phyloP scores from a whole-genome alignment of 2,329 filamentous ascomycete species.

The Hymenotorrendiella dingleyae region DNA sequence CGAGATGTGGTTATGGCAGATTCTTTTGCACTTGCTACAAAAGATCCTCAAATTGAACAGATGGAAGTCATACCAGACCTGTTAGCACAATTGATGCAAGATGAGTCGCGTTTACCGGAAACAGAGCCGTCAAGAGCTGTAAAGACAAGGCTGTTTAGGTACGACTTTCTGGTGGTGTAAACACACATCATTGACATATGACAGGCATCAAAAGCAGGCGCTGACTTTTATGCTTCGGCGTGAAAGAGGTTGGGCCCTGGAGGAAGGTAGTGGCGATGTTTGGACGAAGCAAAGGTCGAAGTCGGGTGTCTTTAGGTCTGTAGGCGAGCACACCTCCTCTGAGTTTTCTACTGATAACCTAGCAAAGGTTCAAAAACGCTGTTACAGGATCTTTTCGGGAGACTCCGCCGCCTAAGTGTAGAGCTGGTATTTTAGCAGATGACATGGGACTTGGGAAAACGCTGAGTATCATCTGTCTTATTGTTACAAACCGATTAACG shows the following conservation, averaged over 20 bases:
- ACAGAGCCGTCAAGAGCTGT: conserved; percentile 10
- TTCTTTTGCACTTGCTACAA: conserved; percentile 4
- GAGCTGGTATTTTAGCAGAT: conserved; percentile 76
- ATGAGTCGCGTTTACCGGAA: conserved; percentile 6
- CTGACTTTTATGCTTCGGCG: conserved; percentile 18
- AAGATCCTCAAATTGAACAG: conserved; percentile 8
- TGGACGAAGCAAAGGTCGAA: conserved; percentile 8
- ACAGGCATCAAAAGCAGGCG: conserved; percentile 20
- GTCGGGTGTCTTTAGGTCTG: background rate
- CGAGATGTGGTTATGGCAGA: conserved; percentile 7
- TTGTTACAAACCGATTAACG: conserved; percentile 9
- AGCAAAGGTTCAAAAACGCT: conserved; percentile 14
- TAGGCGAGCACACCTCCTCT: no score
- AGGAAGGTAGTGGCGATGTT: conserved; percentile 6
- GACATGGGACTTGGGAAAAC: conserved; percentile 99
- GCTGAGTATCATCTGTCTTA: conserved; percentile 35
- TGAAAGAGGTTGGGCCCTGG: conserved; percentile 13
- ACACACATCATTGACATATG: background rate
- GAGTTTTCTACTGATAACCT: background rate
- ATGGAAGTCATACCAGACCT: conserved; percentile 7
- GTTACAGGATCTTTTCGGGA: conserved; percentile 3
- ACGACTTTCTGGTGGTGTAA: no score
- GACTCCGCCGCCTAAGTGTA: conserved; percentile 9
- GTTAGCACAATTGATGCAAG: conserved; percentile 11
- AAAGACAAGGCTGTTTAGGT: conserved; percentile 10